Evolutionary conservation across 1,284 basidiomycete species (phyloP).

Genomic region (Trichosporon inkin): DNA sequence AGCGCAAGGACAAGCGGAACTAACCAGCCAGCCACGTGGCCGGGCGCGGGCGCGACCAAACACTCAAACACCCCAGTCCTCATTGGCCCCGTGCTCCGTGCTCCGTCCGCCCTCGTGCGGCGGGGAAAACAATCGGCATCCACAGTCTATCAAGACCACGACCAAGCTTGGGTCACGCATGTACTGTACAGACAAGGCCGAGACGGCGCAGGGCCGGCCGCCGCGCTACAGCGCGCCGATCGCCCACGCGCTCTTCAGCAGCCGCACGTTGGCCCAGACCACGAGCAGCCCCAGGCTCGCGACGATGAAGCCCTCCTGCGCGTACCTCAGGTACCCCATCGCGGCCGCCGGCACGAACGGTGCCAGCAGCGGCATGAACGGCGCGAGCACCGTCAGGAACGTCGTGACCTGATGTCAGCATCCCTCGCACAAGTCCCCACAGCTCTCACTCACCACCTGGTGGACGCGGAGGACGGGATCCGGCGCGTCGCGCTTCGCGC

Average conservation of each 20-base stretch:
- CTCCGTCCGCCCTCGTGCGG: no score
- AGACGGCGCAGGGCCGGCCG: no score
- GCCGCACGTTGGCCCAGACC: slow-evolving; percentile 21
- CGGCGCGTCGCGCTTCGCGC: slow-evolving; percentile 18
- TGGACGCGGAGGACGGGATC: slow-evolving; percentile 13
- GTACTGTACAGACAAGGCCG: not conserved
- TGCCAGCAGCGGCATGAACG: not conserved
- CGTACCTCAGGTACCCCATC: not conserved
- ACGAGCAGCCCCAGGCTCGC: slow-evolving; percentile 11
- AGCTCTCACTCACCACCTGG: slow-evolving; percentile 5
- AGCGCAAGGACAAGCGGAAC: not conserved
- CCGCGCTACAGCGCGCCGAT: slow-evolving; percentile 15
- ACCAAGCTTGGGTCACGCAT: no score
- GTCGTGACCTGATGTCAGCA: slow-evolving; percentile 7
- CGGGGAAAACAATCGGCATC: no score
- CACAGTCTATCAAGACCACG: no score
- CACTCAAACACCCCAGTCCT: no score
- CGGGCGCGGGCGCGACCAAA: no score
- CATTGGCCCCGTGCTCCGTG: no score
- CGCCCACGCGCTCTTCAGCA: slow-evolving; percentile 24
- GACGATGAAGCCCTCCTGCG: slow-evolving; percentile 14
- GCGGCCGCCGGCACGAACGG: not conserved
- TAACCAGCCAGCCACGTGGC: not conserved
- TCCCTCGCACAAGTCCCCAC: not conserved
- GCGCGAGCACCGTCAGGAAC: not conserved